These are phyloP conservation scores for Arthroderma sp. DNA, from an alignment of 2,329 filamentous ascomycete genomes.

Conservation along the genomic window DNA sequence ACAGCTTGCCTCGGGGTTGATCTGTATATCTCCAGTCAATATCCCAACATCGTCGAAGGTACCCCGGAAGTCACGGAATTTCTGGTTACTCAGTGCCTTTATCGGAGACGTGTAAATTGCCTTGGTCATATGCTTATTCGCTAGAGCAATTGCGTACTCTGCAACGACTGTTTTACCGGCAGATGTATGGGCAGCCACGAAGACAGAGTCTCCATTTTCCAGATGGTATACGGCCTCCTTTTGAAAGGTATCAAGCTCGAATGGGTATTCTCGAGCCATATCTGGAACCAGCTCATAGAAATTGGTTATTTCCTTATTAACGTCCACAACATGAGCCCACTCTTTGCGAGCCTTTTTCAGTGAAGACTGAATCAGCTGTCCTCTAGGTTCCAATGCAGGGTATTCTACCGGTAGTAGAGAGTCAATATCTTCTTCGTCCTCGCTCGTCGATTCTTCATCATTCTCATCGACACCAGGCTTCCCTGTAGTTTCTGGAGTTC, in stretches of 20 bases:
- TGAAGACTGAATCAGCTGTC: conserved; percentile 58
- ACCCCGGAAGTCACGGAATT: conserved; percentile 86
- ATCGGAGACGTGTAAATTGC: conserved; percentile 98
- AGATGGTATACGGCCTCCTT: conserved; percentile 98
- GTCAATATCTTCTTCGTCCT: conserved; percentile 54
- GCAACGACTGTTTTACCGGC: conserved; percentile 97
- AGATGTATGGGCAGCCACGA: conserved; percentile 94
- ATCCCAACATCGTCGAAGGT: conserved; percentile 95
- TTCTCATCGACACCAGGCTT: conserved; percentile 10
- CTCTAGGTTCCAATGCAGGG: conserved; percentile 74
- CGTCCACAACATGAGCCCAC: conserved; percentile 98
- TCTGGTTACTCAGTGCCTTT: conserved; percentile 96
- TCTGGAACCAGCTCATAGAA: conserved; percentile 88
- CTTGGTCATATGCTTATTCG: conserved; percentile 98
- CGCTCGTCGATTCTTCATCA: conserved; percentile 22
- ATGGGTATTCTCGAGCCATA: conserved; percentile 93
- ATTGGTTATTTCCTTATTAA: conserved; percentile 85
- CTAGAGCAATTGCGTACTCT: conserved; percentile 92
- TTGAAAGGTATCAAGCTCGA: conserved; percentile 94
- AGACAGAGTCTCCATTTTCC: conserved; percentile 91
- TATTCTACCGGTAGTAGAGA: conserved; percentile 84
- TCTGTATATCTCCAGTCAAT: conserved; percentile 92
- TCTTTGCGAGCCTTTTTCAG: conserved; percentile 66
- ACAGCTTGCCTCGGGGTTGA: conserved; percentile 93
- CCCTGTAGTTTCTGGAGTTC: conserved; percentile 21